These are phyloP conservation scores for Astrothelium subdiscretum DNA, from an alignment of 495 filamentous ascomycete genomes.

Conservation along the genomic window DNA sequence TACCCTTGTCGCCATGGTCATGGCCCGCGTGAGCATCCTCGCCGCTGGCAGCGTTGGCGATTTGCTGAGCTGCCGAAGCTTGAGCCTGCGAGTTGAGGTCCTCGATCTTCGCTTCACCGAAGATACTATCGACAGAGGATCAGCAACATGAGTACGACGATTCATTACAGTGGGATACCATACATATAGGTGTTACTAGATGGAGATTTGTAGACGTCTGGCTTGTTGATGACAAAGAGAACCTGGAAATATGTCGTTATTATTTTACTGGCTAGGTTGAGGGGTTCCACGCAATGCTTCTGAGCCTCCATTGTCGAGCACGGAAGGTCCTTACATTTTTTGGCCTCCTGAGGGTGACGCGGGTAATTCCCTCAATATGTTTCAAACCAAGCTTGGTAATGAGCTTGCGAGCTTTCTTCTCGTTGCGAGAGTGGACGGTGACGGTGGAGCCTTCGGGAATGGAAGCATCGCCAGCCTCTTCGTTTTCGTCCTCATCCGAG, in stretches of 20 bases:
- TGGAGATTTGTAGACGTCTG: slow-evolving; percentile 97
- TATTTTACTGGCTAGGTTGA: neutral
- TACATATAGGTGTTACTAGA: slow-evolving; percentile 99
- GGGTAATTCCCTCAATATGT: slow-evolving; percentile 91
- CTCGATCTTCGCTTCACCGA: slow-evolving; percentile 99
- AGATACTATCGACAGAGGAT: slow-evolving; percentile 58
- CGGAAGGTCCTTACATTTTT: slow-evolving; percentile 72
- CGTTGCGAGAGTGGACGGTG: slow-evolving; percentile 91
- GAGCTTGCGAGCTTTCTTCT: slow-evolving; percentile 99
- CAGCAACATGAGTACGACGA: neutral
- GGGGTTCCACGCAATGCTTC: neutral
- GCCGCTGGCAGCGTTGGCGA: slow-evolving; percentile 53
- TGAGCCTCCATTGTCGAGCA: neutral
- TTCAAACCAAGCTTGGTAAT: slow-evolving; percentile 96
- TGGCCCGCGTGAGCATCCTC: slow-evolving; percentile 46
- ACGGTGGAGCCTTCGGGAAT: slow-evolving; percentile 79
- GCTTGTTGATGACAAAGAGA: slow-evolving; percentile 98
- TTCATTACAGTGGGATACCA: slow-evolving; percentile 24
- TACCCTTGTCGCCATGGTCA: slow-evolving; percentile 55
- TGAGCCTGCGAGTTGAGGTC: slow-evolving; percentile 96
- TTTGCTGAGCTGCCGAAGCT: slow-evolving; percentile 83
- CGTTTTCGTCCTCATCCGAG: slow-evolving; percentile 50
- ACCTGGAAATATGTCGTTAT: slow-evolving; percentile 44
- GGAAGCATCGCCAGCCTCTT: slow-evolving; percentile 47
- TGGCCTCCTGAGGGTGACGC: slow-evolving; percentile 91